Evolutionary conservation across 495 filamentous ascomycete genomes (phyloP).

Genomic region (Xanthoparmelia taractica): DNA sequence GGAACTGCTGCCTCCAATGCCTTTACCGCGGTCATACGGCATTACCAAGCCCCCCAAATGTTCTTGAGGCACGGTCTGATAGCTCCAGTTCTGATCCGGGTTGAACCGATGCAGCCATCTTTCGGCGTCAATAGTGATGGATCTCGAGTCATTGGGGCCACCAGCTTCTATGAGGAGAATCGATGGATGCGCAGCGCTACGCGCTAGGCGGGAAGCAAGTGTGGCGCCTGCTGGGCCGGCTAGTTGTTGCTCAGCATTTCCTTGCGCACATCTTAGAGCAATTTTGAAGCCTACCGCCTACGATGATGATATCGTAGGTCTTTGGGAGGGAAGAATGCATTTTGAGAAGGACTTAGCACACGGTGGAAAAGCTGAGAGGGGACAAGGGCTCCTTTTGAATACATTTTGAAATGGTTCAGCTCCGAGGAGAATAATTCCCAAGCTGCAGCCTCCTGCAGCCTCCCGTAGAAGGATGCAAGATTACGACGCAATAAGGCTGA

Average conservation of each 20-base stretch:
- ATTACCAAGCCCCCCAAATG: neutral
- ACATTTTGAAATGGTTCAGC: too few relatives aligned
- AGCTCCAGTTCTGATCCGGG: neutral
- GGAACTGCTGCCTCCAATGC: constrained; percentile 3
- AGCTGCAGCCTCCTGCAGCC: too few relatives aligned
- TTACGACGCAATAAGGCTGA: too few relatives aligned
- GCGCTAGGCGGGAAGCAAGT: constrained; percentile 1
- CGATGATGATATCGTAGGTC: neutral
- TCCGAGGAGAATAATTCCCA: too few relatives aligned
- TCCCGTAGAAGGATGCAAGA: too few relatives aligned
- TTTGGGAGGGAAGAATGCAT: too few relatives aligned
- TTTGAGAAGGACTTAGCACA: too few relatives aligned
- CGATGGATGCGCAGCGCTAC: neutral
- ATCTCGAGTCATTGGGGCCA: neutral
- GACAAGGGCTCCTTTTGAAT: too few relatives aligned
- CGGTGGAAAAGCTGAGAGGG: too few relatives aligned
- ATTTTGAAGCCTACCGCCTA: neutral
- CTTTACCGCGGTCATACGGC: neutral
- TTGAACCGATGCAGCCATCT: constrained; percentile 2
- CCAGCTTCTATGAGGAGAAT: constrained; percentile 1
- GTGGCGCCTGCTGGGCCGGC: constrained; percentile 1
- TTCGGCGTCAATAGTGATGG: neutral
- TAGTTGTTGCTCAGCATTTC: neutral
- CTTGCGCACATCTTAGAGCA: too few relatives aligned
- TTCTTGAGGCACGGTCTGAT: neutral